Base-by-base conservation (phyloP, 305 asterid genomes). In the Fraxinus nigra region DNA sequence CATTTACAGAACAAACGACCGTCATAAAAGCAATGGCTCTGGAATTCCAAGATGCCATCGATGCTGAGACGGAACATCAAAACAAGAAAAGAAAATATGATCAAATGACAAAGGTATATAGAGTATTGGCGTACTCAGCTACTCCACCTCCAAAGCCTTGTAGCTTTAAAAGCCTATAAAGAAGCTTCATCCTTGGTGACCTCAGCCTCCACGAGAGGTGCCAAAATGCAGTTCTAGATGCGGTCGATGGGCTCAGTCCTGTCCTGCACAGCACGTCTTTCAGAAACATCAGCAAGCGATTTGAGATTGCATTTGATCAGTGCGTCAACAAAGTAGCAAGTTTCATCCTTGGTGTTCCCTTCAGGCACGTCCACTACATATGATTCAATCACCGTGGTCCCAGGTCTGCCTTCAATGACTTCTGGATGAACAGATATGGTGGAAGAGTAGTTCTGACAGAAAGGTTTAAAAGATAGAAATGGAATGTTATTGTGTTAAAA, bases 351-450 rank as follows among this genome's bases (percentile, higher is more conserved):
- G 63, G 97, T 94, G 91, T 94, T 94, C 33, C 94, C 97, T 86
- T 92, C 91, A 30, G 98, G 96, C 82, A 91, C 96, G 78, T 94
- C 97, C 82, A 92, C 97, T 75, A 92, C 94, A 80, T 89, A 94
- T 1, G 98, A 92, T 82, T 94, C 97, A 5, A 94, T 88, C 43
- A 92, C 98, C 84, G 86, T 13, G 34, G 95, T 89, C 78, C 96
- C 94, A 26, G 91, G 89, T 83, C 94, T 89, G 82, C 93, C 98
- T 75, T 90, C 97, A 38, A 87, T 90, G 70, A 88, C 93, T 89
- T 91, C 97, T 1, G 97, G 91, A 83, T 94, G 97, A 63, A 94
- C 92, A 35, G 98, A 90, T 26, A 90, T 88, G 30, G 82, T 85
- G 11, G 97, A 94, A 40, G 97, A 89, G 85, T 94, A 94, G 87